phyloP scores from a whole-genome alignment of 2,329 filamentous ascomycete species.

The Aureobasidium sp. region DNA sequence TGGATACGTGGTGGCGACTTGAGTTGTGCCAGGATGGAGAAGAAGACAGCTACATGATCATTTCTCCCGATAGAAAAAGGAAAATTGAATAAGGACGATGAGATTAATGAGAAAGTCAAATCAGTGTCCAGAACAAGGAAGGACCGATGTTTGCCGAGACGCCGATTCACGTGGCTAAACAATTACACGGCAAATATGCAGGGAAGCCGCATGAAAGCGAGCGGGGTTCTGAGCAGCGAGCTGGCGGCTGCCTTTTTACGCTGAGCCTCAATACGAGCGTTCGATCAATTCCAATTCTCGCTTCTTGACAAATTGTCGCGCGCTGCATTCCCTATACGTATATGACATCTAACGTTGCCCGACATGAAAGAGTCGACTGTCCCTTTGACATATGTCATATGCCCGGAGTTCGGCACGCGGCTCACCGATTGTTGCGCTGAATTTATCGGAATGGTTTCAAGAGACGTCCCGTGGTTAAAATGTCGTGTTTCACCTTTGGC shows the following conservation, averaged over 20 bases:
- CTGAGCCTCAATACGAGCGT: background rate
- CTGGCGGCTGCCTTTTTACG: no score
- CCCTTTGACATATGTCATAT: no score
- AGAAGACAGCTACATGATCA: background rate
- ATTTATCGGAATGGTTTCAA: background rate
- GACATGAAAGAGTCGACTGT: background rate
- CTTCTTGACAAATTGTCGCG: no score
- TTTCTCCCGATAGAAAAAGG: background rate
- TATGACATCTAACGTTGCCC: no score
- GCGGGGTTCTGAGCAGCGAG: background rate
- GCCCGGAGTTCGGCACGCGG: no score
- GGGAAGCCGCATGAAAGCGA: background rate
- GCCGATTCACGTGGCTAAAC: background rate
- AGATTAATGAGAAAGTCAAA: conserved; percentile 1
- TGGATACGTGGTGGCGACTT: background rate
- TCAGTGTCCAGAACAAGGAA: background rate
- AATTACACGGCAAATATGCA: background rate
- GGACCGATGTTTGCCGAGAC: background rate
- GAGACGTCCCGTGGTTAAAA: background rate
- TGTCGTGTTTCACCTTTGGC: background rate
- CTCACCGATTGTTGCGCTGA: background rate
- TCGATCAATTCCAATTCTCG: no score
- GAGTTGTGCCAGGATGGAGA: background rate
- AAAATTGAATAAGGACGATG: background rate
- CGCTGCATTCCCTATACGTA: no score